Conservation (phyloP, 2,329 filamentous ascomycete species). For the Alternaria rosae region DNA sequence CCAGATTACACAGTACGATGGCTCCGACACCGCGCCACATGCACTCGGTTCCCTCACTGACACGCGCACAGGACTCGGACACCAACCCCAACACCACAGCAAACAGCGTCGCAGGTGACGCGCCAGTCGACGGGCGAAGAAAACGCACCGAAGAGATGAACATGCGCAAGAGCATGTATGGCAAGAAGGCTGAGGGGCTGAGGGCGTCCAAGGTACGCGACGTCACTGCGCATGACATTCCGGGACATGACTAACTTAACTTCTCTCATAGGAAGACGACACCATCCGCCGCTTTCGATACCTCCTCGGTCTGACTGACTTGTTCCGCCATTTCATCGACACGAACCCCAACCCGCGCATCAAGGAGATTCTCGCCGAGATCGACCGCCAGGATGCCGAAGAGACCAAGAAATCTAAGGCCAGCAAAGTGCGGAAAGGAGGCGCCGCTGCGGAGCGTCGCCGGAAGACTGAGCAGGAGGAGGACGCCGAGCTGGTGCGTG, state of each 20-base stretch:
- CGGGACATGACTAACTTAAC: slow-evolving; percentile 15
- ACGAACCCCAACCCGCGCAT: slow-evolving; percentile 95
- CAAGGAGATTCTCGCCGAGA: slow-evolving; percentile 90
- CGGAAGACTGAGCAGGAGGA: slow-evolving; percentile 97
- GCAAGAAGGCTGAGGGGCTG: slow-evolving; percentile 90
- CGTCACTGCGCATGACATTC: background rate
- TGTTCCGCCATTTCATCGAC: slow-evolving; percentile 99
- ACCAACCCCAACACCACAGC: slow-evolving; percentile 73
- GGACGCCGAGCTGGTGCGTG: slow-evolving; percentile 84
- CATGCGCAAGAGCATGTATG: slow-evolving; percentile 88
- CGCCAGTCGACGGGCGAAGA: slow-evolving; percentile 77
- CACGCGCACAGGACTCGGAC: slow-evolving; percentile 64
- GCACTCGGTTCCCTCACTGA: slow-evolving; percentile 24
- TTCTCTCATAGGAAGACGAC: slow-evolving; percentile 77
- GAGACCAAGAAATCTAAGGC: slow-evolving; percentile 75
- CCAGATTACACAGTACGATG: slow-evolving; percentile 66
- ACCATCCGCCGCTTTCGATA: slow-evolving; percentile 94
- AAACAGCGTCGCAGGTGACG: slow-evolving; percentile 85
- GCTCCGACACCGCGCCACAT: background rate
- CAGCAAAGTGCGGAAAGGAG: slow-evolving; percentile 79
- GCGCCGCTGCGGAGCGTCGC: slow-evolving; percentile 77
- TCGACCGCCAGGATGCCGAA: slow-evolving; percentile 88
- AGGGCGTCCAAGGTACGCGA: slow-evolving; percentile 85
- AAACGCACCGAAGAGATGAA: slow-evolving; percentile 86
- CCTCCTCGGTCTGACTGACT: slow-evolving; percentile 89